A percentile compares a stretch with the other conserved stretches of the same genome.
Evolutionary conservation across 352 stramenopile species (phyloP).

Genomic region (Pseudoperonospora humuli): DNA sequence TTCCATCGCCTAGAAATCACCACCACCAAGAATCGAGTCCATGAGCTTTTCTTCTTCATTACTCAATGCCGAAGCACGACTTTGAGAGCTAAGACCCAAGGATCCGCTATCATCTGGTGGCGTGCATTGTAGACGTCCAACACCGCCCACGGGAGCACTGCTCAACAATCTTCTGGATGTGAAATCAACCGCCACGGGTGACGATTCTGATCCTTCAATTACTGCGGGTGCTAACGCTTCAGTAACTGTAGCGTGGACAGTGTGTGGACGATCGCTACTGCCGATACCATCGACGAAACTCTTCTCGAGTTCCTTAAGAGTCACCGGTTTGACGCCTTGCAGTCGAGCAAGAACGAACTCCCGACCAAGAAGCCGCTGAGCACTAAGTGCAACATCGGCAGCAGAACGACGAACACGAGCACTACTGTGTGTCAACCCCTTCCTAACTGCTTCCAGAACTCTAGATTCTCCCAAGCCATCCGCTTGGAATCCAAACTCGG

Average conservation of each 20-base stretch:
- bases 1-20: too few relatives aligned
- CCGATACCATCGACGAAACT: constrained; percentile 52
- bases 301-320: constrained; percentile 80
- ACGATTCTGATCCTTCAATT: too few relatives aligned
- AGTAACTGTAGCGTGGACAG: constrained; percentile 38
- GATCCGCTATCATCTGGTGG: constrained; percentile 17
- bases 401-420: constrained; percentile 59
- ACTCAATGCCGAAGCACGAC: constrained; percentile 29
- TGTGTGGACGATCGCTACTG: constrained; percentile 42
- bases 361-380: constrained; percentile 71
- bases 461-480: constrained; percentile 53
- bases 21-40: too few relatives aligned
- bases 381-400: constrained; percentile 71
- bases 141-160: constrained; percentile 54
- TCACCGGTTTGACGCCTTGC: constrained; percentile 65
- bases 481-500: constrained; percentile 69
- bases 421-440: constrained; percentile 46
- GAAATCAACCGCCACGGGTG: constrained; percentile 24
- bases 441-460: constrained; percentile 41
- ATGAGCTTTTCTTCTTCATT: too few relatives aligned
- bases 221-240: too few relatives aligned
- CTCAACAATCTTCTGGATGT: constrained; percentile 46
- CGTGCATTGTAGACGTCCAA: constrained; percentile 53
- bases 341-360: constrained; percentile 59
- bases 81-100: background rate